Base-by-base conservation (phyloP, 2,329 filamentous ascomycete genomes). In the Beauveria rudraprayagi region DNA sequence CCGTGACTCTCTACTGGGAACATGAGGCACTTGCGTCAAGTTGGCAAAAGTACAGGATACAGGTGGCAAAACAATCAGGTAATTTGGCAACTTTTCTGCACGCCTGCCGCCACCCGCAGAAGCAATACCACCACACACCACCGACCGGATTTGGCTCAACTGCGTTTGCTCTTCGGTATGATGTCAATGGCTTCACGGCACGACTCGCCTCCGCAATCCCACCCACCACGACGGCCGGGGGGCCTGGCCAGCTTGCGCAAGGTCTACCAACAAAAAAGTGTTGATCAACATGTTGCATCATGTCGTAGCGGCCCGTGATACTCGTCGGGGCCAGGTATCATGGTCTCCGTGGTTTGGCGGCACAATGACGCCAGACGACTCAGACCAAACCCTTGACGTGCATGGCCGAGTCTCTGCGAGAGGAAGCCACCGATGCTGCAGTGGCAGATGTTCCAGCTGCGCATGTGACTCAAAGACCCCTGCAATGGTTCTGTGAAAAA, bases 151-250 rank as follows among this genome's bases (percentile, higher is more conserved):
- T 40, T 57, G 16, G 7, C 22, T 30, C 30, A 28, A 22, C 34
- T 37, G 17, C 26, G 30, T 1, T 7, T 37, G 34, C 34, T 53
- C 26, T 26, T 30, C 8, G 47, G 22, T 16, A 60, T 60, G 57
- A 60, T 60, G 57, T 60, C 57, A 60, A 60, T n/a, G 57, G 57
- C 57, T 52, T 51, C 37, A 26, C 9, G 16, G 30, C 24, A 43
- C 19, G 48, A 41, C 24, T 53, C 40, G 5, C 28, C 48, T 52
- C 56, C 56, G 41, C 57, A 37, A 14, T 10, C 34, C 24, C 48
- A 19, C 9, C 9, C n/a, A 34, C 16, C n/a, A n/a, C n/a, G 48
- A 58, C 56, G 56, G 34, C 43, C 22, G 24, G 24, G 43, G 7
- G n/a, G 10, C 3, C 8, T 22, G 34, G 34, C 34, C 34, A 37